phyloP scores from a whole-genome alignment of 2,329 filamentous ascomycete genomes.

The Bipolaris zeicola region DNA sequence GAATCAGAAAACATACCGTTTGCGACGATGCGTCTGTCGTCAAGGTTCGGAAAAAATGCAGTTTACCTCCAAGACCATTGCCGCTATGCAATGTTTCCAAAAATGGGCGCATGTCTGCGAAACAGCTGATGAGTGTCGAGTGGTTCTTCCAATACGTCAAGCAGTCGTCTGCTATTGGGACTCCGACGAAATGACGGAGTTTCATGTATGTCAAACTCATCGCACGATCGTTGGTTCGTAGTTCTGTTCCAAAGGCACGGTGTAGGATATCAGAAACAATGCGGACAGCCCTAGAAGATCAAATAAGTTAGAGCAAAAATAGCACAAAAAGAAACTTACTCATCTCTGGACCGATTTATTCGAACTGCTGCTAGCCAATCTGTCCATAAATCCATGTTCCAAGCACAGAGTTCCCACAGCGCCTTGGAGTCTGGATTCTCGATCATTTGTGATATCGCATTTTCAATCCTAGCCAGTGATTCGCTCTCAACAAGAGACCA shows the following conservation, averaged over 20 bases:
- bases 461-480: slow-evolving; percentile 22
- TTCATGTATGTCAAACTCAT: slow-evolving; percentile 22
- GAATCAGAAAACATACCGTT: neutral
- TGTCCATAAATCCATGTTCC: slow-evolving; percentile 28
- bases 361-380: slow-evolving; percentile 21
- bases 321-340: slow-evolving; percentile 13
- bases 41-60: slow-evolving; percentile 18
- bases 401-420: slow-evolving; percentile 24
- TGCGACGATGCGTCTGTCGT: neutral
- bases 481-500: slow-evolving; percentile 27
- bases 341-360: slow-evolving; percentile 7
- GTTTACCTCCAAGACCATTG: neutral
- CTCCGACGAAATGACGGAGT: slow-evolving; percentile 15
- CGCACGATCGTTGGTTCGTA: slow-evolving; percentile 21
- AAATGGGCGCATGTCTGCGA: slow-evolving; percentile 35
- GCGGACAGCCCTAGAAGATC: slow-evolving; percentile 4
- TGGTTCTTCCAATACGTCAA: slow-evolving; percentile 32
- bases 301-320: slow-evolving; percentile 1
- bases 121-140: slow-evolving; percentile 30
- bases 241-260: slow-evolving; percentile 18
- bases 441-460: slow-evolving; percentile 8
- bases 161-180: slow-evolving; percentile 22
- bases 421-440: slow-evolving; percentile 3
- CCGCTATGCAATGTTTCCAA: slow-evolving; percentile 21
- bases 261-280: slow-evolving; percentile 16